Conservation (phyloP, 2,329 filamentous ascomycete genomes). For the Cucurbitaria berberidis region DNA sequence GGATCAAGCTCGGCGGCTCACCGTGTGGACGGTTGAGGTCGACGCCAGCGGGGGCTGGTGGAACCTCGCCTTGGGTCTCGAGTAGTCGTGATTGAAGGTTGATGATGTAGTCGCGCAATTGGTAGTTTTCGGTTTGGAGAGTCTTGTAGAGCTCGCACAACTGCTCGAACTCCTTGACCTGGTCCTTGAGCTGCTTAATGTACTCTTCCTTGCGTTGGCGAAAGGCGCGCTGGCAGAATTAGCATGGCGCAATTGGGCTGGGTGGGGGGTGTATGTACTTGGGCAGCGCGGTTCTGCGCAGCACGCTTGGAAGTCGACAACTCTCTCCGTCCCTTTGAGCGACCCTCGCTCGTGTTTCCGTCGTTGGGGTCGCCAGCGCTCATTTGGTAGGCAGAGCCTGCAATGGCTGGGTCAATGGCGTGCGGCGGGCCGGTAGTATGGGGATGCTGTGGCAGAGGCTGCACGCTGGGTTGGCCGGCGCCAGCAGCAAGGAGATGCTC, state of each 20-base stretch:
- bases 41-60: conserved; percentile 80
- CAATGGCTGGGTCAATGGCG: conserved; percentile 66
- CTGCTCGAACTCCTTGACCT: conserved; percentile 79
- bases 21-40: conserved; percentile 66
- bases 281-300: conserved; percentile 93
- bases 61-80: conserved; percentile 82
- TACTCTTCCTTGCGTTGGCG: conserved; percentile 97
- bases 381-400: conserved; percentile 58
- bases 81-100: conserved; percentile 85
- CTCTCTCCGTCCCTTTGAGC: conserved; percentile 76
- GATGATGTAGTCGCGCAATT: conserved; percentile 90
- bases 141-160: conserved; percentile 79
- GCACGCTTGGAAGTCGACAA: conserved; percentile 95
- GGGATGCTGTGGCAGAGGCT: conserved; percentile 40
- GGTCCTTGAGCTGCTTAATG: conserved; percentile 95
- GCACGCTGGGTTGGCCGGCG: conserved; percentile 49
- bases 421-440: conserved; percentile 55
- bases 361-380: conserved; percentile 55
- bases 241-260: conserved; percentile 25
- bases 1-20: conserved; percentile 35
- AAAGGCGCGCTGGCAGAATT: conserved; percentile 77
- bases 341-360: conserved; percentile 53
- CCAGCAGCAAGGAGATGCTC: conserved; percentile 67
- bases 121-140: conserved; percentile 88
- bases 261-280: conserved; percentile 63